These are phyloP conservation scores for Hygrophila difformis DNA, from an alignment of 257 asterid species.

Conservation along the genomic window DNA sequence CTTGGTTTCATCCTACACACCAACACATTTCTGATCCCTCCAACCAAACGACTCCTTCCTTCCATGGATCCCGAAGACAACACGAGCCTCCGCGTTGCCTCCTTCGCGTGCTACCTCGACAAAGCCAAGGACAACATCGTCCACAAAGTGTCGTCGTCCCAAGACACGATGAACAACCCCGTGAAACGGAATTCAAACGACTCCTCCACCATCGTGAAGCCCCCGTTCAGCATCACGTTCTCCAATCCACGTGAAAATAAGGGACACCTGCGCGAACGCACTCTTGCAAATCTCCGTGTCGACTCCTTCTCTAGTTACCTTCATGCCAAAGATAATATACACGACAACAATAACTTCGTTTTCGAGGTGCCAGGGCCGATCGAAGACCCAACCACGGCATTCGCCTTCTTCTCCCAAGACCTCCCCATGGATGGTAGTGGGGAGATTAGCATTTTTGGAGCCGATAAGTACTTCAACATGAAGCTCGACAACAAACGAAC, in stretches of 20 bases:
- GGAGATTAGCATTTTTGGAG: slow-evolving; percentile 63
- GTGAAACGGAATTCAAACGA: slow-evolving; percentile 12
- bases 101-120: slow-evolving; percentile 70
- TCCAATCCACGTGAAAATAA: slow-evolving; percentile 10
- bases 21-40: neutral
- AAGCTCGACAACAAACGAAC: slow-evolving; percentile 30
- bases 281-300: slow-evolving; percentile 18
- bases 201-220: slow-evolving; percentile 15
- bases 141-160: slow-evolving; percentile 31
- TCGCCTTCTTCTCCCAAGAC: slow-evolving; percentile 30
- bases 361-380: slow-evolving; percentile 33
- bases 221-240: slow-evolving; percentile 25
- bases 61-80: slow-evolving; percentile 45
- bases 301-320: slow-evolving; percentile 36
- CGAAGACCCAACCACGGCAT: slow-evolving; percentile 36
- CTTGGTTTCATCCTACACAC: neutral
- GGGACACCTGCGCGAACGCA: neutral
- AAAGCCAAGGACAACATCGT: slow-evolving; percentile 38
- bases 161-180: slow-evolving; percentile 36
- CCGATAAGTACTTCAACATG: slow-evolving; percentile 82
- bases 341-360: slow-evolving; percentile 24
- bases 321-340: no score
- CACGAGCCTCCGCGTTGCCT: slow-evolving; percentile 57
- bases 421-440: slow-evolving; percentile 31
- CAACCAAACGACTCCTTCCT: neutral